Evolutionary conservation across 2,329 filamentous ascomycete species (phyloP).

Genomic region (Cadophora sp.): DNA sequence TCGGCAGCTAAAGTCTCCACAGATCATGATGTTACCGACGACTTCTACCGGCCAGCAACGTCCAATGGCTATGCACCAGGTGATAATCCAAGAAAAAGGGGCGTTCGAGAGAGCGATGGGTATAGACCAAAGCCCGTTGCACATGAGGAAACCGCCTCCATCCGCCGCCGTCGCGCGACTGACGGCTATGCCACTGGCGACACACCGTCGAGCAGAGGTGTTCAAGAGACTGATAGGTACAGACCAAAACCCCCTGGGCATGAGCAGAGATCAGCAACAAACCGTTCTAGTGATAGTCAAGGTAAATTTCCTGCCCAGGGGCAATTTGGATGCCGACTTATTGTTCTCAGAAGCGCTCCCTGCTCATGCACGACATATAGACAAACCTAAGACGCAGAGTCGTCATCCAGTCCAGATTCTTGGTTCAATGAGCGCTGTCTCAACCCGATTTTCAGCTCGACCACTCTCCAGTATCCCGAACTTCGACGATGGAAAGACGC

Average conservation of each 20-base stretch:
- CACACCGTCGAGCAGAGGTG: neutral
- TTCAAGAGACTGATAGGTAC: neutral
- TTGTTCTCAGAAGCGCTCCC: neutral
- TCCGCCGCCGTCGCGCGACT: neutral
- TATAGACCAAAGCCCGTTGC: neutral
- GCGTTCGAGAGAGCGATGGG: neutral
- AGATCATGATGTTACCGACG: neutral
- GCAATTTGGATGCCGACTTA: neutral
- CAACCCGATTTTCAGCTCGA: neutral
- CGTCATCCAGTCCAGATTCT: neutral
- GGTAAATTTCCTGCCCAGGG: neutral
- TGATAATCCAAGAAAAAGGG: neutral
- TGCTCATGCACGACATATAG: neutral
- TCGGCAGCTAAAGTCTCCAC: no score
- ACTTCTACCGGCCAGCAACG: neutral
- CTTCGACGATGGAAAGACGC: neutral
- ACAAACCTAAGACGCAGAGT: neutral
- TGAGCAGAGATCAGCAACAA: neutral
- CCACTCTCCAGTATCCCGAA: neutral
- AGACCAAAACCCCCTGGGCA: neutral
- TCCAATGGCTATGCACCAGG: slow-evolving; percentile 4
- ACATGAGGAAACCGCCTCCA: neutral
- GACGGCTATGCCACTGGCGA: neutral
- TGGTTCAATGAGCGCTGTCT: neutral
- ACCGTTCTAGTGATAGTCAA: neutral